Evolutionary conservation across 352 stramenopile species (phyloP), one percentile per base, ranked within the genome.

Genomic region (Albugo candida): DNA sequence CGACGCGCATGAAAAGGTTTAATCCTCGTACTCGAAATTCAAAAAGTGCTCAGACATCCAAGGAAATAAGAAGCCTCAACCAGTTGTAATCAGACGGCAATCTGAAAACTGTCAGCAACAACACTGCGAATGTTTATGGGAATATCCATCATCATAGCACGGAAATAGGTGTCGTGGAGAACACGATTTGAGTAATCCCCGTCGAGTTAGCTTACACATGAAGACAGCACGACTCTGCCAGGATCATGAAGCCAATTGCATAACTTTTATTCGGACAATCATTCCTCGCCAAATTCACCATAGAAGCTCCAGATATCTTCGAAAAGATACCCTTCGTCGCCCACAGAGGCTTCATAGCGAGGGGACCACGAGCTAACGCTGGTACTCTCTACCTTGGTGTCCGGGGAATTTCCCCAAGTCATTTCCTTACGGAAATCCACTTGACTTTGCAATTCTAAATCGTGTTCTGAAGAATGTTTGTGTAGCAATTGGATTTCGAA

Each of bases 391-490:
- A 72, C 70, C 69, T 72, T 88, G 60, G 65, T 74, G 75, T 88
- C 75, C 75, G 75, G 75, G 75, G 75, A 88, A 85, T 88, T 88
- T 88, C 75, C 75, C 75, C 75, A 88, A 85, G 75, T 60, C 71
- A 65, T 61, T 65, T 44, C 50, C 54, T 13, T 5, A 12, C 31
- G 45, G 55, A 31, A 20, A 61, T 65, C 70, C 68, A 66, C 75
- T 88, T 88, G 75, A 88, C 75, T 85, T 67, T 64, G 75, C 75
- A 88, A 88, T 88, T 88, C 75, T 88, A 88, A 88, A 84, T 88
- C 70, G 75, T 85, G 75, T 85, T 88, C 72, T 87, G 71, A 70
- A 43, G 5, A 31, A 42, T 31, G 24, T 10, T 10, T 31, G 24
- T 31, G 24, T 10, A 31, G 8, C 3, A 31, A 10, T 31, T 8